phyloP scores from a whole-genome alignment of 495 filamentous ascomycete genomes.

The Aspergillus heteromorphus region DNA sequence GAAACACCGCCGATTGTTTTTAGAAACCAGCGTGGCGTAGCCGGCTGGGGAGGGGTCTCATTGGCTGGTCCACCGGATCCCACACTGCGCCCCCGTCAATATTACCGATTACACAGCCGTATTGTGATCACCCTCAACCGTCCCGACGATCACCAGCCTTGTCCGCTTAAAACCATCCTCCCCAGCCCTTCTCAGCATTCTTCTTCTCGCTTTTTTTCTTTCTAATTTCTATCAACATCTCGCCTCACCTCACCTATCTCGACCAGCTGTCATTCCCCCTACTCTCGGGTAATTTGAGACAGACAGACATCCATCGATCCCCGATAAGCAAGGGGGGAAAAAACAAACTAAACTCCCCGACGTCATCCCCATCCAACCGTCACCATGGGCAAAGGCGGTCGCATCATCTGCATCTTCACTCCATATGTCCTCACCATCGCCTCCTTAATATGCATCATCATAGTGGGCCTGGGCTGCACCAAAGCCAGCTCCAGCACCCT shows the following conservation, averaged over 20 bases:
- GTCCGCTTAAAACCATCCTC: not conserved
- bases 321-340: not conserved
- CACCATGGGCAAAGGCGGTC: slow-evolving; percentile 67
- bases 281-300: no score
- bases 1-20: not conserved
- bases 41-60: not conserved
- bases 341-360: not conserved
- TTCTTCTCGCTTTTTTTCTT: not conserved
- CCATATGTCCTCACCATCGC: slow-evolving; percentile 72
- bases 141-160: slow-evolving; percentile 4
- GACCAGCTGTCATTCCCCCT: not conserved
- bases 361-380: slow-evolving; percentile 9
- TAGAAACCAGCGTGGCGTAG: slow-evolving; percentile 4
- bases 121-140: not conserved
- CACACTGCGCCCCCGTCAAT: not conserved
- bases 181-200: no score
- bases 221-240: not conserved
- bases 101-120: no score
- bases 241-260: not conserved
- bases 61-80: not conserved
- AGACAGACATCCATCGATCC: no score
- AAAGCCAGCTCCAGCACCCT: slow-evolving; percentile 49
- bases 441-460: slow-evolving; percentile 64
- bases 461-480: slow-evolving; percentile 68
- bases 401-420: slow-evolving; percentile 74